Percentiles rank a stretch among this genome's conserved stretches.
Evolutionary conservation across 306 rosid genomes (phyloP).

Genomic region (Prunus persica): DNA sequence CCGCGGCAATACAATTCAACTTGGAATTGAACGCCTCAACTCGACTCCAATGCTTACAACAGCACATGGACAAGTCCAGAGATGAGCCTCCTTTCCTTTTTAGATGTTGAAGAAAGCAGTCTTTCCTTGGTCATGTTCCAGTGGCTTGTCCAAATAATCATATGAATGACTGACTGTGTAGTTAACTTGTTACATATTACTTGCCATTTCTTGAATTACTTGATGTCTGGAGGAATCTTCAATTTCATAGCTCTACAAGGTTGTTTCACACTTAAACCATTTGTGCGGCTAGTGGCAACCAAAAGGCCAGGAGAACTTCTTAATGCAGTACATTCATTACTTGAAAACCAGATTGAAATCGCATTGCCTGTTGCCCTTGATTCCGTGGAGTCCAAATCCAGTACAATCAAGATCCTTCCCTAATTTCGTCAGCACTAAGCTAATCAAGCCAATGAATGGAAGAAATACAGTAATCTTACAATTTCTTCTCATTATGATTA

Average conservation of each 20-base stretch:
- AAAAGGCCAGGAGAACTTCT: no score
- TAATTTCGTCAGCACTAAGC: neutral
- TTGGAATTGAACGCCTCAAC: slow-evolving; percentile 1
- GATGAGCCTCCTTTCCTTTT: neutral
- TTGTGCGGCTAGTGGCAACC: no score
- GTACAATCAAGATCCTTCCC: neutral
- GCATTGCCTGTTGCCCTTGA: no score
- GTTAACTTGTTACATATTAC: neutral
- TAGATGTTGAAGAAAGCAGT: neutral
- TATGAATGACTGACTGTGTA: neutral
- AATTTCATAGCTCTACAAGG: no score
- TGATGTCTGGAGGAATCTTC: no score
- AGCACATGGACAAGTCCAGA: neutral
- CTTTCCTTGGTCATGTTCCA: neutral
- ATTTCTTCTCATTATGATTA: neutral
- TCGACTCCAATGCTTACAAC: slow-evolving; percentile 8
- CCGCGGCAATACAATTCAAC: slow-evolving; percentile 9
- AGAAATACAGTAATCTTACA: neutral
- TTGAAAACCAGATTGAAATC: no score
- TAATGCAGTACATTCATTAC: no score
- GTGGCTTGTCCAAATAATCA: neutral
- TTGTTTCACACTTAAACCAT: no score
- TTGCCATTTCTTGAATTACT: no score
- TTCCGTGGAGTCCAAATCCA: neutral
- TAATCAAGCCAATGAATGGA: neutral